phyloP scores from a whole-genome alignment of 2,329 filamentous ascomycete genomes.

The Paecilomyces dactylethromorphus region DNA sequence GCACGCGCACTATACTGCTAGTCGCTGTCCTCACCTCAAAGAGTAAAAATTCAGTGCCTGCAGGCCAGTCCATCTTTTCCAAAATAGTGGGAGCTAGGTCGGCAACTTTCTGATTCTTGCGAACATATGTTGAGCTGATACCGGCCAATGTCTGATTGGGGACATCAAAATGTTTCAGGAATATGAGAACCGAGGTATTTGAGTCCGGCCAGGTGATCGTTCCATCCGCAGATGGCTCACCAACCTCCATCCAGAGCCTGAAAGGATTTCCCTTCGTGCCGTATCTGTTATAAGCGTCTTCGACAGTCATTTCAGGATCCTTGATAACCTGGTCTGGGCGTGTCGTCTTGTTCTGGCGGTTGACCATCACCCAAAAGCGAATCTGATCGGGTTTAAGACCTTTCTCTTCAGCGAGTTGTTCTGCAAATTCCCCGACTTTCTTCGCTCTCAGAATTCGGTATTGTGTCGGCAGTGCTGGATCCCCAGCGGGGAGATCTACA shows the following conservation, averaged over 20 bases:
- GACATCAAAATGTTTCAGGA: slow-evolving; percentile 86
- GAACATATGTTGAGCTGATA: slow-evolving; percentile 78
- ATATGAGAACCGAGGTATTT: slow-evolving; percentile 65
- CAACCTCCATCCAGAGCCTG: slow-evolving; percentile 80
- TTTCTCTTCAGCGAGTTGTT: slow-evolving; percentile 63
- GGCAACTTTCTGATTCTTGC: slow-evolving; percentile 77
- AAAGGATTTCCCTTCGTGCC: slow-evolving; percentile 63
- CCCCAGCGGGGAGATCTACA: slow-evolving; percentile 55
- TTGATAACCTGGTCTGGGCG: slow-evolving; percentile 82
- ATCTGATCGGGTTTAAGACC: slow-evolving; percentile 62
- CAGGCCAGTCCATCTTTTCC: slow-evolving; percentile 78
- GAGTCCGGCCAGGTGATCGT: slow-evolving; percentile 59
- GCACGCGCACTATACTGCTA: slow-evolving; percentile 11
- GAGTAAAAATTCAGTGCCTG: slow-evolving; percentile 64
- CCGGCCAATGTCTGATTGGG: slow-evolving; percentile 69
- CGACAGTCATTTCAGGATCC: slow-evolving; percentile 68
- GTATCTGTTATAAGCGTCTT: slow-evolving; percentile 64
- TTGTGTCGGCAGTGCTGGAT: slow-evolving; percentile 62
- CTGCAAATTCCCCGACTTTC: slow-evolving; percentile 68
- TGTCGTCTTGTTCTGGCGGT: slow-evolving; percentile 93
- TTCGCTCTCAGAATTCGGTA: slow-evolving; percentile 71
- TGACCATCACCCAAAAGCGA: slow-evolving; percentile 95
- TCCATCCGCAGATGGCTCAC: slow-evolving; percentile 62
- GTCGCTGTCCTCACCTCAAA: slow-evolving; percentile 57
- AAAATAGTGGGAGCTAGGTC: slow-evolving; percentile 74